Evolutionary conservation across 2,329 filamentous ascomycete species (phyloP), one percentile per base, ranked within the genome.

Genomic region (Penicillium sp.): DNA sequence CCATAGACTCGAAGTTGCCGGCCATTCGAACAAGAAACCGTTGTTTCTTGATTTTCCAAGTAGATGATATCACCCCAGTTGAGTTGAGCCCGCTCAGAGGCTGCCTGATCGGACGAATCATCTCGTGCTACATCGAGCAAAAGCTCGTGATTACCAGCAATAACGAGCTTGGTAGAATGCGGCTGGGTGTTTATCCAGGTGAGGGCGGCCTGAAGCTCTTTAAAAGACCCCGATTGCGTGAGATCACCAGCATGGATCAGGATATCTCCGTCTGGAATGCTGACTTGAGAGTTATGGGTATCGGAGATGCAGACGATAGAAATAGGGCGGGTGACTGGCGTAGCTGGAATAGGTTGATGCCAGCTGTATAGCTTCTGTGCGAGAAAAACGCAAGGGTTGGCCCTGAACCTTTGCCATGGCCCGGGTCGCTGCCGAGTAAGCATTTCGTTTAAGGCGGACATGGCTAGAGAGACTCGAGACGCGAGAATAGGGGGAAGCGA

Each of bases 121-220:
- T 55, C 43, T 10, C 82, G 83, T 40, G 76, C 75, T 24, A 82
- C 77, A 71, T 94, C 91, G 54, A 95, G 87, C 75, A 84, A 91
- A 58, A 84, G 85, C 65, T 96, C 92, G 68, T 96, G 92, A 68
- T 96, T 96, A 0, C 92, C 92, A 13, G 85, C 85, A 31, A 96
- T 84, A 14, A 92, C 81, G 13, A 96, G 78, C 71, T 96, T 95
- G 70, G 91, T 81, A 39, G 75, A 73, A 67, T 95, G 90, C 0
- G 89, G 87, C 16, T 89, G 81, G 1, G 77, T 74, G 32, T 78
- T 80, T 18, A 96, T 78, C 91, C 90, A 96, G 73, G 91, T 82
- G 43, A 96, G 77, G 66, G 92, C 87, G 13, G 74, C 76, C 72
- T 95, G 89, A 40, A 96, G 84, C 57, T 90, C 87, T 3, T 77